These are phyloP conservation scores for Saturnispora kantuleensis DNA, from an alignment of 805 yeast species.

Conservation along the genomic window DNA sequence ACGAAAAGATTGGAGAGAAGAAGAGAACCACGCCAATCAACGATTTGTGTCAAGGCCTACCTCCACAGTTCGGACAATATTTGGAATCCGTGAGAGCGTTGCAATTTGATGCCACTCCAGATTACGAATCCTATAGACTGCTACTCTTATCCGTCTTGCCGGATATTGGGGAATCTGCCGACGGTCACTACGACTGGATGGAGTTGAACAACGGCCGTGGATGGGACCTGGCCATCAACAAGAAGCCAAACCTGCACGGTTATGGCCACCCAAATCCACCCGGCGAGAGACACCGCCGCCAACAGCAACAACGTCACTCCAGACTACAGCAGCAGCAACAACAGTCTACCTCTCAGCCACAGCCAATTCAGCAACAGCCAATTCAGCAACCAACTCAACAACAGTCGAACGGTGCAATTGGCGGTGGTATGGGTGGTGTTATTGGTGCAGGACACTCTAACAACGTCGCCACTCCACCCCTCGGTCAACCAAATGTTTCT, in stretches of 20 bases:
- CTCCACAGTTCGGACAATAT: conserved; percentile 89
- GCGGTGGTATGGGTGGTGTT: conserved; percentile 14
- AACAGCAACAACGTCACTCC: conserved; percentile 26
- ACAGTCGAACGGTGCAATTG: conserved; percentile 7
- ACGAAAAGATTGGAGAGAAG: conserved; percentile 95
- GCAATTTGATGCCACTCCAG: conserved; percentile 90
- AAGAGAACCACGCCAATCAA: conserved; percentile 81
- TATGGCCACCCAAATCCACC: conserved; percentile 93
- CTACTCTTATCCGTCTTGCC: conserved; percentile 71
- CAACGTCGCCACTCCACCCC: background rate
- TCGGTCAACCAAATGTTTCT: background rate
- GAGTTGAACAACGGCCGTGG: conserved; percentile 90
- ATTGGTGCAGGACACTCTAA: conserved; percentile 8
- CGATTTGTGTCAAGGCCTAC: conserved; percentile 82
- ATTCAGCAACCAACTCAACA: conserved; percentile 6
- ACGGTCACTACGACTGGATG: conserved; percentile 98
- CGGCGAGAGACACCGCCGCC: conserved; percentile 38
- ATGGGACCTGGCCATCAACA: conserved; percentile 84
- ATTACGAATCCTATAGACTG: conserved; percentile 75
- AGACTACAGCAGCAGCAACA: conserved; percentile 21
- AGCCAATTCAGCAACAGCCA: conserved; percentile 11
- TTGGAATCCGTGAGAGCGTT: conserved; percentile 79
- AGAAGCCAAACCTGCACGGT: conserved; percentile 90
- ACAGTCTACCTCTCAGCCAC: background rate
- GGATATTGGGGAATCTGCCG: conserved; percentile 59